Base-by-base conservation (phyloP, 306 rosid species). In the Sicyos baderoa region DNA sequence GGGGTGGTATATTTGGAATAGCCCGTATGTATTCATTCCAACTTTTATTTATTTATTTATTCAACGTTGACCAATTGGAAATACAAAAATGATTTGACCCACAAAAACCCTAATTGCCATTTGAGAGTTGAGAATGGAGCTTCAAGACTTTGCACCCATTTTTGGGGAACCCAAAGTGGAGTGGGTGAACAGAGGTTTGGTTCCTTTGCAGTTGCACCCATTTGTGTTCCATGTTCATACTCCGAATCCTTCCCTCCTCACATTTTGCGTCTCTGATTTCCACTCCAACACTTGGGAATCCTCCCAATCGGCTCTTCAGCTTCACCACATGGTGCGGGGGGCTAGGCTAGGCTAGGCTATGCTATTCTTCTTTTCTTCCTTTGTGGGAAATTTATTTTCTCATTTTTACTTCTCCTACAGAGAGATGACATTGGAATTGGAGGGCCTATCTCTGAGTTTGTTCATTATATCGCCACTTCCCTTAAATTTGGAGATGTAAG, bases 371-470 rank as follows among this genome's bases (percentile, higher is more conserved):
- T 3, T n/a, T 1, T 0, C 27, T 47, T 50, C 45, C n/a, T 68
- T 47, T 0, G 4, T 32, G 37, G 37, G 5, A 37, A 37, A 37
- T 37, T 64, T 42, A 12, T 60, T 61, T 7, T 16, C 50, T 27
- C 16, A 19, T 68, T 25, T 68, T 15, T 68, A 11, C 1, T 68
- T 0, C 0, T 49, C 5, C 9, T 15, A 84, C 94, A 91, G 97
- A 88, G 85, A 87, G 96, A 92, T 63, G 79, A 64, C 76, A 77
- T 84, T 79, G 98, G 98, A 71, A 82, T 89, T 72, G 96, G 96
- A 74, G 96, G 95, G 19, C 76, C 86, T 59, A 86, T 86, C 88
- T 78, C 86, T 0, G 98, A 92, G 80, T 92, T 92, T 84, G 60
- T 78, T 61, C 84, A 84, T 68, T 92, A 92, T 75, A 71, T 92